Evolutionary conservation across 805 yeast genomes (phyloP).

Genomic region (Metschnikowia picachoensis): DNA sequence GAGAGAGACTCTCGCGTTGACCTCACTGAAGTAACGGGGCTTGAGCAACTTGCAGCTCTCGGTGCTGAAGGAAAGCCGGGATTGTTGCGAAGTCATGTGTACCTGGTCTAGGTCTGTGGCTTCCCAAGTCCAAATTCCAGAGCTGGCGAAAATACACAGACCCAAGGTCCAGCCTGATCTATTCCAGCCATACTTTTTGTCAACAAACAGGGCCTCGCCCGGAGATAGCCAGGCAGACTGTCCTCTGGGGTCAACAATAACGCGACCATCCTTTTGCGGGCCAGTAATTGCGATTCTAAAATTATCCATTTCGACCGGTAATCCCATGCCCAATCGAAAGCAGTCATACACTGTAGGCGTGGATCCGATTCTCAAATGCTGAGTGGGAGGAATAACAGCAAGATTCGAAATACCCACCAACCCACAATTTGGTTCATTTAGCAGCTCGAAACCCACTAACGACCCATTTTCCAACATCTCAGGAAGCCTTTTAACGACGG

Average conservation of each 20-base stretch:
- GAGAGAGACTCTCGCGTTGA: conserved; percentile 12
- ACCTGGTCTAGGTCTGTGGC: conserved; percentile 21
- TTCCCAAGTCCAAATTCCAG: conserved; percentile 68
- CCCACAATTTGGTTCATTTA: conserved; percentile 85
- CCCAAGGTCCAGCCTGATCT: conserved; percentile 71
- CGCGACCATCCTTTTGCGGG: conserved; percentile 60
- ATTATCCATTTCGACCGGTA: conserved; percentile 59
- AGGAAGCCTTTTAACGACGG: conserved; percentile 24
- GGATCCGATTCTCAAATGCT: conserved; percentile 70
- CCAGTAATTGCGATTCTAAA: conserved; percentile 75
- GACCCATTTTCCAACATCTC: conserved; percentile 40
- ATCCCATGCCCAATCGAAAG: conserved; percentile 75
- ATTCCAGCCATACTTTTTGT: conserved; percentile 65
- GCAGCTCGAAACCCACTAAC: conserved; percentile 75
- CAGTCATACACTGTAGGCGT: conserved; percentile 80
- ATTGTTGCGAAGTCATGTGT: conserved; percentile 24
- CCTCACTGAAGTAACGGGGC: conserved; percentile 33
- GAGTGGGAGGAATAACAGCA: conserved; percentile 49
- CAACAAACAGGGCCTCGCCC: conserved; percentile 42
- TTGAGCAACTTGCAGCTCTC: conserved; percentile 23
- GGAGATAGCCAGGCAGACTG: conserved; percentile 62
- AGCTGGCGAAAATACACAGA: conserved; percentile 74
- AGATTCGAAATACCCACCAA: conserved; percentile 61
- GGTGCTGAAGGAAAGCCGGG: conserved; percentile 21
- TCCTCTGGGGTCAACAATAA: conserved; percentile 63